Conservation (phyloP, 805 yeast species). For the Saccharomyces mikatae region DNA sequence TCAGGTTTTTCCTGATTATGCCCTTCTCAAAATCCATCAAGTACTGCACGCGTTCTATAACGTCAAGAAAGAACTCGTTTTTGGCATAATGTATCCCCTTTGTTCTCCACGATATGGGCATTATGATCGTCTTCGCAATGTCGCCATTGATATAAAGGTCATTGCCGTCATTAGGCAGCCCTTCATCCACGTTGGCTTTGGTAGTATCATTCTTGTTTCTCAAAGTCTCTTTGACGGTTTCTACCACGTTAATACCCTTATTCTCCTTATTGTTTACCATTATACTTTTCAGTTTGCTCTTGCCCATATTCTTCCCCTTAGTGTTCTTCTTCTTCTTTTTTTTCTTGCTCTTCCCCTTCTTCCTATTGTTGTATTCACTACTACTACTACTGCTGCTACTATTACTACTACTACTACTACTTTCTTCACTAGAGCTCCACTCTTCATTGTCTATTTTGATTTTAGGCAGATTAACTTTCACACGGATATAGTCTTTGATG, state of each 20-base stretch:
- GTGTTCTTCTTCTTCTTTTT: neutral
- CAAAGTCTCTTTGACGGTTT: constrained; percentile 1
- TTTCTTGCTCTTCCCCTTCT: neutral
- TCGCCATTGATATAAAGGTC: constrained; percentile 52
- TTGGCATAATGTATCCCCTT: constrained; percentile 82
- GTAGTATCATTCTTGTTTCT: neutral
- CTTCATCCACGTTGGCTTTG: neutral
- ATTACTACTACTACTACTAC: constrained; percentile 1
- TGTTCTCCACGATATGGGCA: constrained; percentile 83
- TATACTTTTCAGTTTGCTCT: constrained; percentile 1
- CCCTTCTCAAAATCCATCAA: constrained; percentile 53
- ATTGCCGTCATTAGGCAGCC: constrained; percentile 10
- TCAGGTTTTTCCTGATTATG: constrained; percentile 55
- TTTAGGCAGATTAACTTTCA: constrained; percentile 39
- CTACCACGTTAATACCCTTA: constrained; percentile 5
- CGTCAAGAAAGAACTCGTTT: constrained; percentile 85
- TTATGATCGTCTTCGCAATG: constrained; percentile 68
- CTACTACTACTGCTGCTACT: constrained; percentile 9
- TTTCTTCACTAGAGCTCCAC: neutral
- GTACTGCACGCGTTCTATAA: constrained; percentile 66
- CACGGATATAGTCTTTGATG: constrained; percentile 67
- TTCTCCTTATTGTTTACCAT: constrained; percentile 2
- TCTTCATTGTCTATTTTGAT: constrained; percentile 13
- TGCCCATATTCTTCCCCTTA: neutral
- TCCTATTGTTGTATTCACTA: constrained; percentile 7